Conservation (phyloP, 2,329 filamentous ascomycete species). For the Arachnopeziza araneosa region DNA sequence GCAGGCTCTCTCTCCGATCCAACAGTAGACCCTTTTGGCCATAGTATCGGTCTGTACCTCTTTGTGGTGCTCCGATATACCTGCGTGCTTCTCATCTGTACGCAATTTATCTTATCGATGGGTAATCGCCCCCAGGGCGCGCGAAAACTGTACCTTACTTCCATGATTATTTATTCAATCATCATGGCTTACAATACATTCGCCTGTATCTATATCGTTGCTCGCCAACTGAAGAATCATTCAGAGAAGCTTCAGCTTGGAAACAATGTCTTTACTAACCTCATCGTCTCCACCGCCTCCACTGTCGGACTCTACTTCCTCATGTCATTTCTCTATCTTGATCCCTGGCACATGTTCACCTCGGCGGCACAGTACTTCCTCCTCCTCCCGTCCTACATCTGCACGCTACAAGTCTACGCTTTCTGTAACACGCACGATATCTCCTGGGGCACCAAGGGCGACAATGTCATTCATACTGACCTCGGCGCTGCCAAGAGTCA, state of each 20-base stretch:
- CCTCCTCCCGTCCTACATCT: slow-evolving; percentile 88
- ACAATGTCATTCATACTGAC: slow-evolving; percentile 91
- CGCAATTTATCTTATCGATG: slow-evolving; percentile 94
- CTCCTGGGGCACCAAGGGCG: slow-evolving; percentile 97
- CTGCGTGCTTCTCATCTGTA: slow-evolving; percentile 80
- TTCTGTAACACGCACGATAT: slow-evolving; percentile 99
- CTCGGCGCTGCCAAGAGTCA: slow-evolving; percentile 78
- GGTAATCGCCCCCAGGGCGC: slow-evolving; percentile 95
- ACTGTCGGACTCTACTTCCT: slow-evolving; percentile 93
- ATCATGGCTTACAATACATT: slow-evolving; percentile 98
- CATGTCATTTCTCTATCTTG: slow-evolving; percentile 93
- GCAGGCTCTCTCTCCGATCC: slow-evolving; percentile 81
- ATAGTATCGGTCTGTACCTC: slow-evolving; percentile 76
- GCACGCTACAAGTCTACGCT: slow-evolving; percentile 94
- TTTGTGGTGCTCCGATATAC: slow-evolving; percentile 83
- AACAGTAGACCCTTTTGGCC: slow-evolving; percentile 82
- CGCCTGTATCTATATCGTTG: slow-evolving; percentile 80
- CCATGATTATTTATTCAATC: slow-evolving; percentile 83
- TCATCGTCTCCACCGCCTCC: slow-evolving; percentile 83
- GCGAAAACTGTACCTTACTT: slow-evolving; percentile 80
- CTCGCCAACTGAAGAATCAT: slow-evolving; percentile 61
- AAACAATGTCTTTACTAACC: slow-evolving; percentile 89
- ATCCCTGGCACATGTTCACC: slow-evolving; percentile 99
- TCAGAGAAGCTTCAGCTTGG: slow-evolving; percentile 54
- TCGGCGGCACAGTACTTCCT: slow-evolving; percentile 87